Conservation (phyloP, 257 asterid genomes). For the Plectranthus barbatus region DNA sequence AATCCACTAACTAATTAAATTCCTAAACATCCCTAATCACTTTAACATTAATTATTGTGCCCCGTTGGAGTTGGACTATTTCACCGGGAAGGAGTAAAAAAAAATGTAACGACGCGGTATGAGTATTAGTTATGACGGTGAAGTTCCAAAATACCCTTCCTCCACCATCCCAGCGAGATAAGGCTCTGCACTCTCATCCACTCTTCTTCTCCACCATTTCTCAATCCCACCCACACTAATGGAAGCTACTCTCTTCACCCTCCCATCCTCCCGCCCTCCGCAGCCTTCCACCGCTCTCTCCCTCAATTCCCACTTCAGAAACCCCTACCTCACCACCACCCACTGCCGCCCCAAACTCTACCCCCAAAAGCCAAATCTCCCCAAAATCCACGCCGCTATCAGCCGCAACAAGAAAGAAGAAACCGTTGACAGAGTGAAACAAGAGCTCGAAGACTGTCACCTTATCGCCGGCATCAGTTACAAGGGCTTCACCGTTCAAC, state of each 20-base stretch:
- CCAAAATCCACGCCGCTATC: conserved; percentile 60
- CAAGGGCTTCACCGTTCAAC: conserved; percentile 78
- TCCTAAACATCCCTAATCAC: no score
- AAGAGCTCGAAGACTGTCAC: conserved; percentile 60
- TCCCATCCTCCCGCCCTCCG: conserved; percentile 32
- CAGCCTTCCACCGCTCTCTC: conserved; percentile 34
- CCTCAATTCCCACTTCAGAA: conserved; percentile 60
- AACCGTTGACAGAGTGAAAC: conserved; percentile 67
- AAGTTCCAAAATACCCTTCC: background rate
- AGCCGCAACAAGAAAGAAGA: conserved; percentile 88
- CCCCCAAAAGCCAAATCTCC: conserved; percentile 21
- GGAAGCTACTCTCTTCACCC: conserved; percentile 66
- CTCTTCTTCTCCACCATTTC: conserved; percentile 7
- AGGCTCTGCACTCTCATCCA: conserved; percentile 6
- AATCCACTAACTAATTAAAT: no score
- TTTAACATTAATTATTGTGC: no score
- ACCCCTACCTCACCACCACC: conserved; percentile 34
- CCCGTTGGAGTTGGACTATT: no score
- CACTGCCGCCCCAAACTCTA: conserved; percentile 17
- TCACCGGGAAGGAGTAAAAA: no score
- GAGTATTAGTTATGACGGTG: background rate
- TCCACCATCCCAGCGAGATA: conserved; percentile 11
- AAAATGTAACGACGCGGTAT: no score
- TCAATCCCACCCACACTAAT: conserved; percentile 21
- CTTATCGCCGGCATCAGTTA: conserved; percentile 82